A percentile compares a stretch with the other conserved stretches of the same genome.
These are phyloP conservation scores for Oryza glumipatula DNA, from an alignment of 176 grass and related monocot genomes.

Conservation along the genomic window DNA sequence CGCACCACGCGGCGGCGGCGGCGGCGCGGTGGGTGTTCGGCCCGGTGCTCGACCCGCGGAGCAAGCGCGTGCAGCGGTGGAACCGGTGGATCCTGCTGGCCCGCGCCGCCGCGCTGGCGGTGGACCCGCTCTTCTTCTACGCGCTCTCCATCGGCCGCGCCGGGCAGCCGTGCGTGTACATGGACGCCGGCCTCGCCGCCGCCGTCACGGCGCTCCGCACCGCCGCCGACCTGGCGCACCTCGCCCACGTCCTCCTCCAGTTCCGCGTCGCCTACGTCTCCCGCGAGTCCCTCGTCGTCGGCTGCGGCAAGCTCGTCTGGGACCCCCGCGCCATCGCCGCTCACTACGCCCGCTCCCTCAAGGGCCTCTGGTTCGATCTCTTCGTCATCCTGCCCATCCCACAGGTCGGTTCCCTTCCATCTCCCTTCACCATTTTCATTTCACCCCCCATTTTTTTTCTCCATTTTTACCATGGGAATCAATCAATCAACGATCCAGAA, in stretches of 20 bases:
- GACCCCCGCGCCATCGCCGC: conserved; percentile 79
- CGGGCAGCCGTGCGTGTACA: conserved; percentile 56
- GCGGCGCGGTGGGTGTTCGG: conserved; percentile 71
- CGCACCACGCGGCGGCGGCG: conserved; percentile 24
- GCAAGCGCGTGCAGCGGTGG: conserved; percentile 79
- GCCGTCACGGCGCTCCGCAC: conserved; percentile 68
- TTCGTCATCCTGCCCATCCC: conserved; percentile 92
- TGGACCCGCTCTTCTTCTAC: conserved; percentile 98
- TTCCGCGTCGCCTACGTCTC: conserved; percentile 93
- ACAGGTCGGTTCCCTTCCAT: conserved; percentile 54
- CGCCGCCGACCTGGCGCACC: conserved; percentile 69
- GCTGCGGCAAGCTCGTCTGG: conserved; percentile 97
- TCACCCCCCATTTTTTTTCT: neutral
- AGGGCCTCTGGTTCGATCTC: conserved; percentile 90
- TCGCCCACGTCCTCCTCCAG: conserved; percentile 83
- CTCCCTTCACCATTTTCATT: neutral
- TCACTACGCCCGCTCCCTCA: conserved; percentile 69
- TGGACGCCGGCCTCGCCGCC: conserved; percentile 64
- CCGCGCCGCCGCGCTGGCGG: conserved; percentile 72
- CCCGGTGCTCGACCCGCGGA: conserved; percentile 80
- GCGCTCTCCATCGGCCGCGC: conserved; percentile 63
- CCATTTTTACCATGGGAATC: neutral
- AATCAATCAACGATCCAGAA: neutral
- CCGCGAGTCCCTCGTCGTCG: conserved; percentile 89
- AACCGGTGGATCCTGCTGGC: conserved; percentile 80